Conservation (phyloP, 2,329 filamentous ascomycete species). For the Pyricularia grisea region DNA sequence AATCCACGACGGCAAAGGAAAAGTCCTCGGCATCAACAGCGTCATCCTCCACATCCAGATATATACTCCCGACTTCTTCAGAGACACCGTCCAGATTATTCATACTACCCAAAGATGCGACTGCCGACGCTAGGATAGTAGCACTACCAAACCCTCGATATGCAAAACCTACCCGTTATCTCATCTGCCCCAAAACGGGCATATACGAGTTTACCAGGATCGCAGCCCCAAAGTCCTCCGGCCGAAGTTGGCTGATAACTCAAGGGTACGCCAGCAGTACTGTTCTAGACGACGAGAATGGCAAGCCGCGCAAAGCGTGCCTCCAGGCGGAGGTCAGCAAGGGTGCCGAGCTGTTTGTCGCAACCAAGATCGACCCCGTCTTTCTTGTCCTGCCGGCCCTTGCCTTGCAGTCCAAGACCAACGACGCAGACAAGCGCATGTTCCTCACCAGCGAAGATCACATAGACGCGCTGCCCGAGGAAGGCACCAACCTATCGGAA, state of each 20-base stretch:
- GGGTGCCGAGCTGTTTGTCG: slow-evolving; percentile 67
- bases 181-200: slow-evolving; percentile 51
- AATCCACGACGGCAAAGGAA: slow-evolving; percentile 18
- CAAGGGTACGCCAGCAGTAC: slow-evolving; percentile 18
- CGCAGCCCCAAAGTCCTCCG: slow-evolving; percentile 38
- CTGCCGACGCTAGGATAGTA: slow-evolving; percentile 45
- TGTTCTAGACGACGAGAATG: slow-evolving; percentile 8
- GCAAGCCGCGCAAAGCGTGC: neutral
- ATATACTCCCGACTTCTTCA: slow-evolving; percentile 28
- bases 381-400: slow-evolving; percentile 77
- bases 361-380: slow-evolving; percentile 73
- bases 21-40: slow-evolving; percentile 2
- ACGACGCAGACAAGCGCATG: slow-evolving; percentile 44
- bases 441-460: slow-evolving; percentile 66
- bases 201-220: slow-evolving; percentile 58
- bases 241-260: slow-evolving; percentile 52
- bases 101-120: slow-evolving; percentile 48
- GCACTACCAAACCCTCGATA: slow-evolving; percentile 51
- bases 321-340: slow-evolving; percentile 38
- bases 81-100: slow-evolving; percentile 45
- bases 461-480: slow-evolving; percentile 45
- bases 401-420: slow-evolving; percentile 26
- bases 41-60: slow-evolving; percentile 24
- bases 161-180: slow-evolving; percentile 44
- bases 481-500: slow-evolving; percentile 42